These are phyloP conservation scores for Nidula microcarpa DNA, from an alignment of 768 basidiomycete genomes.

Conservation along the genomic window DNA sequence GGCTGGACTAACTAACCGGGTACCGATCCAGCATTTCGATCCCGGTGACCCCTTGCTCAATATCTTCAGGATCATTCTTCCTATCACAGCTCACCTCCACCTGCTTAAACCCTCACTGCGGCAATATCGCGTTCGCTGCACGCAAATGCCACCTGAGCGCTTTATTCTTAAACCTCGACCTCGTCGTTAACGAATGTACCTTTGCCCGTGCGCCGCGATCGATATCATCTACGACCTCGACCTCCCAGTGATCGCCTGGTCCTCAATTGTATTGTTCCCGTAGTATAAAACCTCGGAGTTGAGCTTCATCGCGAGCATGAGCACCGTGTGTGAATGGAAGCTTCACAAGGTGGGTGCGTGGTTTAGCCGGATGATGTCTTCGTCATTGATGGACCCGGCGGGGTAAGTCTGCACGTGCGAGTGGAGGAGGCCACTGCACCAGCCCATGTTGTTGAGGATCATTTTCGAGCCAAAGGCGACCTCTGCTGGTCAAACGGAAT, in stretches of 20 bases:
- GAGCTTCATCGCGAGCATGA: conserved; percentile 86
- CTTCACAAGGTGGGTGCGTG: conserved; percentile 85
- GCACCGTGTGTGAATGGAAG: conserved; percentile 86
- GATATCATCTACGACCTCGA: conserved; percentile 95
- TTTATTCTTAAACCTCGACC: conserved; percentile 81
- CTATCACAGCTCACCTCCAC: no score
- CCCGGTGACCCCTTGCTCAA: no score
- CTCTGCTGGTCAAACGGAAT: conserved; percentile 39
- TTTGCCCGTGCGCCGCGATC: conserved; percentile 40
- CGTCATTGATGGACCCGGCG: conserved; percentile 99
- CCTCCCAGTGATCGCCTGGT: conserved; percentile 84
- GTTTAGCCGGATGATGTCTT: conserved; percentile 88
- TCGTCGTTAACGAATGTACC: conserved; percentile 66
- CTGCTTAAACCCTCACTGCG: no score
- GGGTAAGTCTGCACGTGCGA: conserved; percentile 96
- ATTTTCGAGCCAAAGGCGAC: conserved; percentile 87
- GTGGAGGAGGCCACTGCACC: conserved; percentile 94
- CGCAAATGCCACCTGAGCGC: conserved; percentile 82
- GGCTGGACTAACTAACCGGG: no score
- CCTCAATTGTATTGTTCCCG: conserved; percentile 87
- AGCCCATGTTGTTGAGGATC: conserved; percentile 96
- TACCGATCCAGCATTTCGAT: no score
- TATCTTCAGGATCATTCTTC: no score
- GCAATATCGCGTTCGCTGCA: conserved; percentile 89
- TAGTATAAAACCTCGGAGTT: conserved; percentile 93